phyloP scores from a whole-genome alignment of 768 basidiomycete genomes.

The Brasilioporus rufonigricans region DNA sequence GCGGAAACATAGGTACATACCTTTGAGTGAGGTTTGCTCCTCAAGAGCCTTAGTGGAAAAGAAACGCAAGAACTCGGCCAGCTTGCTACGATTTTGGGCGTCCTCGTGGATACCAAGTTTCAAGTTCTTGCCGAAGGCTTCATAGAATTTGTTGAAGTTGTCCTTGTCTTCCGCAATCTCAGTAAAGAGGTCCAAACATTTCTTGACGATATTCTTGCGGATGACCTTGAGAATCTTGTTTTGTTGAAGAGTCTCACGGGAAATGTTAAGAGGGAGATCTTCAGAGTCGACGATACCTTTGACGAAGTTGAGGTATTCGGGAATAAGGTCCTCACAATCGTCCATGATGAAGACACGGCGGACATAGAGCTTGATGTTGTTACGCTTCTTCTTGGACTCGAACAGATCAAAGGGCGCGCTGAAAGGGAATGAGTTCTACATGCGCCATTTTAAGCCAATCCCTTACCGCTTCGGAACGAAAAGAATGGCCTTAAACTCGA shows the following conservation, averaged over 20 bases:
- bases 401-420: slow-evolving; percentile 99
- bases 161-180: slow-evolving; percentile 99
- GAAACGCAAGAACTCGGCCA: slow-evolving; percentile 99
- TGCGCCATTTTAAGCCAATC: neutral
- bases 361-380: slow-evolving; percentile 99
- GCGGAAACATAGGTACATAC: slow-evolving; percentile 37
- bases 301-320: slow-evolving; percentile 99
- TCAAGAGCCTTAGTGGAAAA: slow-evolving; percentile 92
- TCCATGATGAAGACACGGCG: slow-evolving; percentile 99
- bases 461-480: slow-evolving; percentile 92
- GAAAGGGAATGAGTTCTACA: slow-evolving; percentile 1
- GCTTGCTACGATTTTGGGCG: slow-evolving; percentile 97
- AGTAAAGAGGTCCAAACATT: slow-evolving; percentile 88
- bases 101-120: slow-evolving; percentile 99
- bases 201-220: slow-evolving; percentile 99
- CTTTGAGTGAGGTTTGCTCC: slow-evolving; percentile 92
- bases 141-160: slow-evolving; percentile 95
- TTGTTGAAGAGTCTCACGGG: slow-evolving; percentile 98
- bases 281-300: slow-evolving; percentile 99
- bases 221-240: slow-evolving; percentile 99
- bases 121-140: slow-evolving; percentile 98
- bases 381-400: slow-evolving; percentile 99
- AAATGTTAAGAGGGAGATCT: slow-evolving; percentile 99
- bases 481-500: slow-evolving; percentile 99
- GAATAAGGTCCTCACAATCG: slow-evolving; percentile 98